phyloP scores from a whole-genome alignment of 345 rosid genomes.

The Conringia planisiliqua region DNA sequence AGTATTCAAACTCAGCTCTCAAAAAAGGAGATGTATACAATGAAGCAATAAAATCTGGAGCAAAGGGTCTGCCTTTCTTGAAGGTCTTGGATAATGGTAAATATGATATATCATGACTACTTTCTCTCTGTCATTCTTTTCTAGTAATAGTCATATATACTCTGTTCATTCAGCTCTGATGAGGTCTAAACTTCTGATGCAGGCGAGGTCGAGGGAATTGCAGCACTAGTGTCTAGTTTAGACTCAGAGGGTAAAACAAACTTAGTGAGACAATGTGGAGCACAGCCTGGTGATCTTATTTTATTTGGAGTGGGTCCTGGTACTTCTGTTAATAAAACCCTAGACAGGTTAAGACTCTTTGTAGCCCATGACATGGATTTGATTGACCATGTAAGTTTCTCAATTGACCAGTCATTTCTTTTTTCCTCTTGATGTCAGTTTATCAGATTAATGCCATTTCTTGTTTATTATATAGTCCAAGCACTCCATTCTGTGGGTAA shows the following conservation, averaged over 20 bases:
- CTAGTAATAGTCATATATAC: not conserved
- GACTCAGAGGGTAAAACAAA: constrained; percentile 43
- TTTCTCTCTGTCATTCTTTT: not conserved
- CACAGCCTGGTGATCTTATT: constrained; percentile 78
- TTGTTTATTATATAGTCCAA: constrained; percentile 49
- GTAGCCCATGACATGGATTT: constrained; percentile 71
- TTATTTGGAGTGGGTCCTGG: constrained; percentile 85
- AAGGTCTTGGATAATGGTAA: constrained; percentile 90
- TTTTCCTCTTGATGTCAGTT: not conserved
- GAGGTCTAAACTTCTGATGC: constrained; percentile 11
- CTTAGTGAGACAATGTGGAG: constrained; percentile 59
- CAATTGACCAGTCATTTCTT: not conserved
- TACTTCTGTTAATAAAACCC: constrained; percentile 67
- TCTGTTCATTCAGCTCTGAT: not conserved
- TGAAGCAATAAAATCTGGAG: constrained; percentile 92
- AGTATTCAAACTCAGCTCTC: constrained; percentile 78
- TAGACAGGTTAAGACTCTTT: constrained; percentile 71
- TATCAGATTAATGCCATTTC: constrained; percentile 10
- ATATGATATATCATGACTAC: constrained; percentile 2
- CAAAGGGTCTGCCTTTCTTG: constrained; percentile 91
- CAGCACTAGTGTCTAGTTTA: constrained; percentile 75
- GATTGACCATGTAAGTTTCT: constrained; percentile 66
- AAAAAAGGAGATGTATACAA: constrained; percentile 86
- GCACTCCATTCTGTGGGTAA: constrained; percentile 92
- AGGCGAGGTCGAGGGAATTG: constrained; percentile 70